Evolutionary conservation across 495 filamentous ascomycete genomes (phyloP), one percentile per base, ranked within the genome.

Genomic region (Amphirosellinia nigrospora): DNA sequence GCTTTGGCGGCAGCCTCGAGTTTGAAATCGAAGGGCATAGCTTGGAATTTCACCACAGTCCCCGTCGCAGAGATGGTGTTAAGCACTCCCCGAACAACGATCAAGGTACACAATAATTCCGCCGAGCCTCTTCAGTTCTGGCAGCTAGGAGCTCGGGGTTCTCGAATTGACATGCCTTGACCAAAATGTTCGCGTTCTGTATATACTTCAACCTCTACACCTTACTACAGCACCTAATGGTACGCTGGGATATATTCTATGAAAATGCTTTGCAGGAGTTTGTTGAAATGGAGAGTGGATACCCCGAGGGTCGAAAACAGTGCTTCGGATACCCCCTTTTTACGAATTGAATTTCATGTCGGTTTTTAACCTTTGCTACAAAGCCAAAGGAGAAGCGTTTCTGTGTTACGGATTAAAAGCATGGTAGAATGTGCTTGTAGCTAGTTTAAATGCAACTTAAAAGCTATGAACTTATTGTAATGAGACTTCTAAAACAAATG

Each of bases 1-100:
- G 50, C n/a, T 74, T 71, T 39, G 58, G 64, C 21, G 58, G 45
- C 19, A 64, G 59, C 43, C 50, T 72, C 50, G 64, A 69, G 6
- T 72, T 72, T 13, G 65, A 75, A 11, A 39, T 52, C 2, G 56
- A 41, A 4, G 23, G 45, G 30, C 59, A 65, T 21, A 50, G 50
- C 26, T 23, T 69, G 36, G 43, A 63, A 13, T 45, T 56, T 13
- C 46, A 63, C 43, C 16, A 23, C 0, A 63, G 67, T 23, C 67
- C 55, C 21, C 23, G 41, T 21, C 50, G 30, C 53, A 68, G 26
- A 61, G 43, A 0, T 23, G 53, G 55, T 26, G 41, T 8, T 16
- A 61, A 68, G 23, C 55, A 61, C 45, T 19, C 50, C 41, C 11
- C 21, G 28, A 52, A 61, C 7, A n/a, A 7, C 16, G 50, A 38